These are phyloP conservation scores for Aspergillus awamori DNA, from an alignment of 2,329 filamentous ascomycete genomes.

Conservation along the genomic window DNA sequence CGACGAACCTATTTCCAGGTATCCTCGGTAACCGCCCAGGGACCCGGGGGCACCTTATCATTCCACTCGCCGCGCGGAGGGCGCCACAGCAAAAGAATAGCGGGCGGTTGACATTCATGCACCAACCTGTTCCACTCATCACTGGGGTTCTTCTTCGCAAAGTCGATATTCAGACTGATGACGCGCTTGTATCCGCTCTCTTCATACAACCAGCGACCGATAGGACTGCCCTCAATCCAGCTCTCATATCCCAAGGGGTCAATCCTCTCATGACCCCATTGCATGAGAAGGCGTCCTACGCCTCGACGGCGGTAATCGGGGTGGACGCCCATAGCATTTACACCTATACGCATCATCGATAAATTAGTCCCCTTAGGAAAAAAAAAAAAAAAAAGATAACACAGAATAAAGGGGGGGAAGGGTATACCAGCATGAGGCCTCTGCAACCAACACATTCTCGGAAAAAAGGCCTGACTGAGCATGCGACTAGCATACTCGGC, in stretches of 20 bases:
- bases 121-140: constrained; percentile 21
- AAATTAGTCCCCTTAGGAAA: not conserved
- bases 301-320: constrained; percentile 20
- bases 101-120: constrained; percentile 21
- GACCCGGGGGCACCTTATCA: constrained; percentile 18
- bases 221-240: constrained; percentile 20
- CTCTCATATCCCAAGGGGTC: constrained; percentile 23
- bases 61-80: constrained; percentile 21
- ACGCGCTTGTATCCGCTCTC: constrained; percentile 20
- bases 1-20: constrained; percentile 13
- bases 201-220: constrained; percentile 22
- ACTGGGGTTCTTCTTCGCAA: constrained; percentile 21
- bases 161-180: constrained; percentile 18
- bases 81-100: constrained; percentile 22
- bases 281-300: constrained; percentile 20
- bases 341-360: not conserved
- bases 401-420: not conserved
- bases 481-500: constrained; percentile 19
- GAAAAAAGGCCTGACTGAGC: constrained; percentile 18
- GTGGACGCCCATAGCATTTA: constrained; percentile 23
- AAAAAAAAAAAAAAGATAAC: not conserved
- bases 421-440: constrained; percentile 14
- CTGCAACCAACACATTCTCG: constrained; percentile 20
- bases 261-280: constrained; percentile 22
- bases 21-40: constrained; percentile 20